Conservation (phyloP, 1,284 basidiomycete species). For the Trichosporon sp. region DNA sequence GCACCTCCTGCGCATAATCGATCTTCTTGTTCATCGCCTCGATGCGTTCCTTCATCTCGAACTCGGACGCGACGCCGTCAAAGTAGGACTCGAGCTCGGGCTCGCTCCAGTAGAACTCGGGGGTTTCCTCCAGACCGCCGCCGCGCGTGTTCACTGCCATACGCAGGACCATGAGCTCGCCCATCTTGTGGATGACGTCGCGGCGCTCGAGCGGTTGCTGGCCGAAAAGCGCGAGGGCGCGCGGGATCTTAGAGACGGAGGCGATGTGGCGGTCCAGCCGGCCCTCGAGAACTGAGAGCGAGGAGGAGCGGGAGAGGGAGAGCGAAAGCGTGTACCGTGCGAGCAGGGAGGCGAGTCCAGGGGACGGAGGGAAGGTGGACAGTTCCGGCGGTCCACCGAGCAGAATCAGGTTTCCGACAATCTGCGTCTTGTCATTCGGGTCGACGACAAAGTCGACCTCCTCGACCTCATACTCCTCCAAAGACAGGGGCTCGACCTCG, state of each 20-base stretch:
- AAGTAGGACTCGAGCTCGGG: conserved; percentile 86
- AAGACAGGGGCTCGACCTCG: conserved; percentile 64
- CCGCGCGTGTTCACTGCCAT: conserved; percentile 84
- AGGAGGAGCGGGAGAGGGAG: conserved; percentile 80
- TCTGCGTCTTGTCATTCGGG: conserved; percentile 72
- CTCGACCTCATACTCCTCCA: conserved; percentile 74
- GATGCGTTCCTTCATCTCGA: conserved; percentile 79
- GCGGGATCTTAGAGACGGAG: conserved; percentile 75
- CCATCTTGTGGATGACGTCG: conserved; percentile 82
- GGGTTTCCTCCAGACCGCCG: conserved; percentile 84
- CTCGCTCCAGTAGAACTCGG: conserved; percentile 84
- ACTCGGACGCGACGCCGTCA: conserved; percentile 73
- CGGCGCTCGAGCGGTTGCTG: conserved; percentile 75
- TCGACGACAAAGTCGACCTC: conserved; percentile 88
- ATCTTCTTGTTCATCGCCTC: conserved; percentile 85
- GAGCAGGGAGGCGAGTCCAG: conserved; percentile 62
- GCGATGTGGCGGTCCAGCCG: conserved; percentile 78
- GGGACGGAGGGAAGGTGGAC: conserved; percentile 53
- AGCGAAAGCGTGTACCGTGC: conserved; percentile 87
- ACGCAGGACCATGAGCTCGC: conserved; percentile 81
- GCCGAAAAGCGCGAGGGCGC: conserved; percentile 72
- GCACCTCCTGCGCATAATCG: conserved; percentile 83
- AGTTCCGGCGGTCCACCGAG: conserved; percentile 68
- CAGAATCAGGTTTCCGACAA: conserved; percentile 86
- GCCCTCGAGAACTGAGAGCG: conserved; percentile 77